Conservation (phyloP, 192 early-diverging fungal species). For the Pilaira anomala region DNA sequence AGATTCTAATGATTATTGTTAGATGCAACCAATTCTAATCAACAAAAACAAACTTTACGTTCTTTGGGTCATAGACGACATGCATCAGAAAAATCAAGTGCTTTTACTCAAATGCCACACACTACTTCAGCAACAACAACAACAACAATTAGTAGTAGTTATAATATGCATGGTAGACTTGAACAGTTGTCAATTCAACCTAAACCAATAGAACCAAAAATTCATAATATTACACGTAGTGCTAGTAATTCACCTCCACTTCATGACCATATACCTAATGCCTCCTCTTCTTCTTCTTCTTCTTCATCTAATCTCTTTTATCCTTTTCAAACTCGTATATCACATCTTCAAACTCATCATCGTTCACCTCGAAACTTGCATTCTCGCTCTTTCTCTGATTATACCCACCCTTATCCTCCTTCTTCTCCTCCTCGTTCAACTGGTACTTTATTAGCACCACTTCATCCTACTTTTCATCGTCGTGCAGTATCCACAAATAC, state of each 20-base stretch:
- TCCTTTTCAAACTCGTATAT: constrained; percentile 3
- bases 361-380: constrained; percentile 34
- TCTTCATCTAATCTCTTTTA: constrained; percentile 8
- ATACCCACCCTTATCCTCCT: constrained; percentile 35
- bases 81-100: constrained; percentile 17
- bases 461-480: constrained; percentile 27
- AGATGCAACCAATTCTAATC: neutral
- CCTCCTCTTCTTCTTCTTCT: no score
- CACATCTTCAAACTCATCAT: constrained; percentile 9
- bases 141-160: no score
- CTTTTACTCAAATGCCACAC: constrained; percentile 55
- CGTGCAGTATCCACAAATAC: constrained; percentile 37
- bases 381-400: constrained; percentile 38
- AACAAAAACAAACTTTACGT: neutral
- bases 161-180: neutral
- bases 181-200: constrained; percentile 22
- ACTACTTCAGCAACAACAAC: neutral
- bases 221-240: neutral
- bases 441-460: constrained; percentile 15
- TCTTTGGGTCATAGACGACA: constrained; percentile 19
- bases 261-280: neutral
- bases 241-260: constrained; percentile 5
- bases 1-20: neutral
- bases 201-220: constrained; percentile 18
- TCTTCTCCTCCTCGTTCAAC: constrained; percentile 14